phyloP scores from a whole-genome alignment of 2,329 filamentous ascomycete genomes.

The Nothophaeocryptopus gaeumannii region DNA sequence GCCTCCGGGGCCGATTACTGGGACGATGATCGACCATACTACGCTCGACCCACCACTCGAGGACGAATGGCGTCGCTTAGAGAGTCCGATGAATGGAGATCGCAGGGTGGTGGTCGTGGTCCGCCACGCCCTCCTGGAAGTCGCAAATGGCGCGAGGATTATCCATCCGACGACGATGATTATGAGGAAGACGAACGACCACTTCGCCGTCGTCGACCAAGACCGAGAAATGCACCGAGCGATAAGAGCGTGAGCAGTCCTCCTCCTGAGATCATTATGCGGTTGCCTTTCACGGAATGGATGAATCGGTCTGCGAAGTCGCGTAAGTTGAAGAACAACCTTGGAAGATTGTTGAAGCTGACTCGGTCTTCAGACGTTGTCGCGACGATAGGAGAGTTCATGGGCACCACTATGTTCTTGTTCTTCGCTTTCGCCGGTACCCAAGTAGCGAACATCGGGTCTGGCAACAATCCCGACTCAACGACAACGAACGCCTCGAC shows the following conservation, averaged over 20 bases:
- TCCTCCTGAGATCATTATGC: conserved; percentile 32
- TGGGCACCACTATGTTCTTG: conserved; percentile 47
- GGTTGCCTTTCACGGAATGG: conserved; percentile 32
- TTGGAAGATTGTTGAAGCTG: too few species aligned
- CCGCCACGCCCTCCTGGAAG: conserved; percentile 20
- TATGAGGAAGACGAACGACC: conserved; percentile 26
- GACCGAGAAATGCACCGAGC: conserved; percentile 8
- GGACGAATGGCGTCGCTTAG: conserved; percentile 17
- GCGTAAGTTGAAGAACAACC: conserved; percentile 20
- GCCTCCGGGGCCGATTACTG: conserved; percentile 20
- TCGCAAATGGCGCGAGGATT: conserved; percentile 17
- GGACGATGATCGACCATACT: conserved; percentile 26
- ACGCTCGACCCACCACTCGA: conserved; percentile 27
- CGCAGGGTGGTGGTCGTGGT: conserved; percentile 14
- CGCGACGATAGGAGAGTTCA: conserved; percentile 40
- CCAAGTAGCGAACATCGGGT: conserved; percentile 43
- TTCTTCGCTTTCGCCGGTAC: conserved; percentile 47
- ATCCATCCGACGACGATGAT: conserved; percentile 22
- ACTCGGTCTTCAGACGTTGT: conserved; percentile 24
- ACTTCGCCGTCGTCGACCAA: conserved; percentile 9
- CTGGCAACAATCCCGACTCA: conserved; percentile 17
- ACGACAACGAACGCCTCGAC: conserved; percentile 28
- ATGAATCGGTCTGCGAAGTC: conserved; percentile 33
- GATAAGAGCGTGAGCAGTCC: conserved; percentile 16
- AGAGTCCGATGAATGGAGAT: conserved; percentile 25